Conservation (phyloP, 768 basidiomycete species). For the Strobilomyces echinocephalus region DNA sequence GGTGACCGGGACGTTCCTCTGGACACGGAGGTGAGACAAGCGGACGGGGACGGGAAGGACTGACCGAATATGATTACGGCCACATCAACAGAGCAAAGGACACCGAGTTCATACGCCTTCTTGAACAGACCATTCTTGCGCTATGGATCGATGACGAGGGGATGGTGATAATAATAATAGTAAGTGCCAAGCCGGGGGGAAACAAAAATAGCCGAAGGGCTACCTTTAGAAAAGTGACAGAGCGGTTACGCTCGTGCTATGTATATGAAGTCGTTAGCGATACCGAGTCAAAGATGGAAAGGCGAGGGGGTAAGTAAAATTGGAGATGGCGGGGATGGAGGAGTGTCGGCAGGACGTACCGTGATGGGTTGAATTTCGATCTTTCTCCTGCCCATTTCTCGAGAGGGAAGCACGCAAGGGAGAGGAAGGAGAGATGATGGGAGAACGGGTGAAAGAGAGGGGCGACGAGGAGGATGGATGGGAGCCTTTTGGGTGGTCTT, state of each 20-base stretch:
- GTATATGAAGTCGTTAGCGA: constrained; percentile 38
- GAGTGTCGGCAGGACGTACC: constrained; percentile 40
- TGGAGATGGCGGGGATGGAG: constrained; percentile 21
- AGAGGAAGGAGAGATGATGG: constrained; percentile 16
- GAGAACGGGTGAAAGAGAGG: constrained; percentile 16
- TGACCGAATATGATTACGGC: constrained; percentile 82
- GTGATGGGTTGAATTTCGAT: constrained; percentile 81
- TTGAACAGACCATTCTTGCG: constrained; percentile 89
- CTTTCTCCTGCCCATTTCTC: constrained; percentile 67
- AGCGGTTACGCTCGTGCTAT: constrained; percentile 88
- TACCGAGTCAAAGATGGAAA: constrained; percentile 30
- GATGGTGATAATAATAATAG: constrained; percentile 22
- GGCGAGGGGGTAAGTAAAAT: constrained; percentile 25
- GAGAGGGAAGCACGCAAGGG: neutral
- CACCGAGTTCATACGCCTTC: constrained; percentile 88
- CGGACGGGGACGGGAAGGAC: constrained; percentile 24
- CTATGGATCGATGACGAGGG: constrained; percentile 36
- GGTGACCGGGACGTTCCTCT: constrained; percentile 78
- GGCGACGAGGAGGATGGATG: constrained; percentile 21
- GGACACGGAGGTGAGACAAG: constrained; percentile 9
- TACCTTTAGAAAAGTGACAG: constrained; percentile 88
- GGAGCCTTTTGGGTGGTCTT: constrained; percentile 32
- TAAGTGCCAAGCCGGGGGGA: constrained; percentile 35
- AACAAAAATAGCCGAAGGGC: constrained; percentile 61
- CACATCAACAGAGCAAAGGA: constrained; percentile 83